Conservation (phyloP, 345 rosid species). For the Eucalyptus erythrocorys region DNA sequence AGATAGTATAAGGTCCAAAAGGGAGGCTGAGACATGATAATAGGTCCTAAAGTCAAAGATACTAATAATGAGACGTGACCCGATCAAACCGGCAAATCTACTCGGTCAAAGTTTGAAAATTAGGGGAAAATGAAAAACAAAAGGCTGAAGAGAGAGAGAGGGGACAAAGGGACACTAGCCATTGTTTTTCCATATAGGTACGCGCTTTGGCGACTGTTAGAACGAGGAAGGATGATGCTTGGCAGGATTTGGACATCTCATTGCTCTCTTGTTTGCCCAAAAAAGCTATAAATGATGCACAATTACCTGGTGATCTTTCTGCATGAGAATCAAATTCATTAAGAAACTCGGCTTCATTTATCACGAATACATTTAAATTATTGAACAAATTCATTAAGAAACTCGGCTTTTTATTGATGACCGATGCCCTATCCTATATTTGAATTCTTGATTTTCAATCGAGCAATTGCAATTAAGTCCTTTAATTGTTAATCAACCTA, state of each 20-base stretch:
- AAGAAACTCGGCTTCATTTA: too few species aligned
- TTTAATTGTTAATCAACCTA: neutral
- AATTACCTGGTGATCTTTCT: neutral
- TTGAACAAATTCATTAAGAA: neutral
- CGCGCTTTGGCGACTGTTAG: neutral
- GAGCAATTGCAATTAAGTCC: neutral
- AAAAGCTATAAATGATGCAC: neutral
- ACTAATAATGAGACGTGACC: neutral
- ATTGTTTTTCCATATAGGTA: neutral
- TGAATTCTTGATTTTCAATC: neutral
- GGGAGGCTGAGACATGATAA: fast-evolving
- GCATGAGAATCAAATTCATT: neutral
- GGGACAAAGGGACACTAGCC: neutral
- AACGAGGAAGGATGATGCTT: neutral
- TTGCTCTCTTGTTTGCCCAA: neutral
- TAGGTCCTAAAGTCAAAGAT: neutral
- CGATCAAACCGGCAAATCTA: neutral
- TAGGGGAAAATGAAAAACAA: neutral
- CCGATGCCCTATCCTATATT: neutral
- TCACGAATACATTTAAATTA: neutral
- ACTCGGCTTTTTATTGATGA: neutral
- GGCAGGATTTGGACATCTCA: neutral
- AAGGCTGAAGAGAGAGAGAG: neutral
- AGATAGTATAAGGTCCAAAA: neutral
- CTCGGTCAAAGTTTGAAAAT: neutral